Evolutionary conservation across 140 eudicot genomes (phyloP).

Genomic region (Oenanthe javanica): DNA sequence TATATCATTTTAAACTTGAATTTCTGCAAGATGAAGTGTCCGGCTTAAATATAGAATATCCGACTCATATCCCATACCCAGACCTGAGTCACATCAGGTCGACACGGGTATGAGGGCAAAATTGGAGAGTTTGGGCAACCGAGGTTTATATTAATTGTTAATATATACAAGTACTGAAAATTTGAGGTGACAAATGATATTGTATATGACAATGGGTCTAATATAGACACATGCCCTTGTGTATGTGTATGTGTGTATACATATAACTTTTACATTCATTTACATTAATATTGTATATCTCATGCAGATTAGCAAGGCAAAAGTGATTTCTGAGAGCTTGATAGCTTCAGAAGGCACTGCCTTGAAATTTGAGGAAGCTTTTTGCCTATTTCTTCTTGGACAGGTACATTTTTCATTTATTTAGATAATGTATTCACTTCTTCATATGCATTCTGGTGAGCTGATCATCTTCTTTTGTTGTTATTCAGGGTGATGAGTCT

Average conservation of each 20-base stretch:
- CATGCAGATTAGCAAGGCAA: constrained; percentile 66
- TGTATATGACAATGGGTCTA: not conserved
- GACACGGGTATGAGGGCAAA: no score
- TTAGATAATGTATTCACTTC: not conserved
- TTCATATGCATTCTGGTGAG: not conserved
- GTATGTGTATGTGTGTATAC: not conserved
- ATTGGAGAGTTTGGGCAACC: no score
- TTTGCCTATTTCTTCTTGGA: constrained; percentile 82
- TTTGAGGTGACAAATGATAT: constrained; percentile 11
- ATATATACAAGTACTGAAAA: constrained; percentile 5
- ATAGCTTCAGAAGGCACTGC: constrained; percentile 78
- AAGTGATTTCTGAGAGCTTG: constrained; percentile 67
- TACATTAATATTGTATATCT: constrained; percentile 1
- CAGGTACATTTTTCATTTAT: constrained; percentile 43
- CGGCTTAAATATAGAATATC: no score
- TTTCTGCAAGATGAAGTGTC: no score
- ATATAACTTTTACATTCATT: not conserved
- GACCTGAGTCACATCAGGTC: no score
- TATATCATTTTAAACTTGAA: no score
- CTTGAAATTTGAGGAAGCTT: constrained; percentile 85
- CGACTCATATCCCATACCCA: no score
- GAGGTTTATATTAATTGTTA: not conserved
- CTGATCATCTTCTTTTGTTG: constrained; percentile 1
- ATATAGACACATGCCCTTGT: not conserved
- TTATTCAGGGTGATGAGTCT: constrained; percentile 74